Evolutionary conservation across 2,329 filamentous ascomycete genomes (phyloP), one percentile per base, ranked within the genome.

Genomic region (Aspergillus chevalieri): DNA sequence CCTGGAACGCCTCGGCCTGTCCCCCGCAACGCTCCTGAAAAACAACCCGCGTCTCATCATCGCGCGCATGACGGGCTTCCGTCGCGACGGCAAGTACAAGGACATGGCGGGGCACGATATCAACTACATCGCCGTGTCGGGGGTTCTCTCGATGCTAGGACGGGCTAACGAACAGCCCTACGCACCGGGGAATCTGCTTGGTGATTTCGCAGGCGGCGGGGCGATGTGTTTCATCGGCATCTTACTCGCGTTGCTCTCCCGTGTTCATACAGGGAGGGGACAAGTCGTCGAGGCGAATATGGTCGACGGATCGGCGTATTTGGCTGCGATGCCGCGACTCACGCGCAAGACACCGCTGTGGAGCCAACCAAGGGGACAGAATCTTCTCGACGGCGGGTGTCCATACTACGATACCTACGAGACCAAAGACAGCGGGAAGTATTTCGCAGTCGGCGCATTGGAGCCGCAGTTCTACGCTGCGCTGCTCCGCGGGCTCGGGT

Each of bases 271-370:
- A 0, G 89, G 89, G 0, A 73, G 72, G 2, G 92, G 92, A 0
- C 92, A 96, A 71, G 85, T 96, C 10, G 90, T 97, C 7, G 89
- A 96, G 72, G 89, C 88, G 14, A 96, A 95, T 68, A 97, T 97
- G 92, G 92, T 96, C 10, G 92, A 97, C 71, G 92, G 92, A 7
- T 82, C 80, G 19, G 81, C 83, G 33, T 92, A 92, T 67, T 73
- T 97, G 22, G 84, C 85, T 1, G 86, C 84, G 0, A 92, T 92
- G 71, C 85, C 87, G 46, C 78, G 92, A 30, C 74, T 94, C 52
- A 76, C 77, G 24, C 75, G 78, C 53, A 84, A 85, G 64, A 83
- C 76, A 6, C 77, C 80, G 1, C 64, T 83, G 36, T 91, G 89
- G 75, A 66, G 74, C 57, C 67, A 68, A 3, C 77, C 81, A 22